Evolutionary conservation across 2,329 filamentous ascomycete genomes (phyloP).

Genomic region (Metarhizium guizhouense): DNA sequence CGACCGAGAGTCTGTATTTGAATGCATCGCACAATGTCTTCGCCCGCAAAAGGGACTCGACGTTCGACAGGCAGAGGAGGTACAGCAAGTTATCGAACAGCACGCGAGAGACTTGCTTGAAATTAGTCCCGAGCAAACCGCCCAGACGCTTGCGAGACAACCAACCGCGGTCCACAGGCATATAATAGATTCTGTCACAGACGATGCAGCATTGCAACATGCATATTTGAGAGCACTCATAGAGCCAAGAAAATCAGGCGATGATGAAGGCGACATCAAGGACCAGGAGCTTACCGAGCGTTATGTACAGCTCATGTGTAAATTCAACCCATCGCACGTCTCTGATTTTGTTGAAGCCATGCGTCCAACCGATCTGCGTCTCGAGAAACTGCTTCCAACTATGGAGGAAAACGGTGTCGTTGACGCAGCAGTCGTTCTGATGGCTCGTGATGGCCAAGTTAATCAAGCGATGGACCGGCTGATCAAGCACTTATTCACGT

Average conservation of each 20-base stretch:
- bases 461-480: constrained; percentile 77
- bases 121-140: constrained; percentile 57
- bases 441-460: constrained; percentile 81
- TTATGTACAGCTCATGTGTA: constrained; percentile 88
- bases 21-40: constrained; percentile 68
- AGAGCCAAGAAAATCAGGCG: constrained; percentile 42
- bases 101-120: constrained; percentile 59
- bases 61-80: constrained; percentile 62
- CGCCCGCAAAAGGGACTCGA: constrained; percentile 52
- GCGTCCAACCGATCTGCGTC: constrained; percentile 66
- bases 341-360: constrained; percentile 73
- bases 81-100: constrained; percentile 56
- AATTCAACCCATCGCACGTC: constrained; percentile 72
- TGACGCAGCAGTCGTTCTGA: constrained; percentile 84
- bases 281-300: constrained; percentile 63
- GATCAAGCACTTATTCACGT: constrained; percentile 66
- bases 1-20: constrained; percentile 67
- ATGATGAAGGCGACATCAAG: constrained; percentile 22
- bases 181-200: constrained; percentile 52
- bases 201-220: constrained; percentile 59
- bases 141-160: constrained; percentile 53
- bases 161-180: constrained; percentile 57
- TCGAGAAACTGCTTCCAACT: constrained; percentile 73
- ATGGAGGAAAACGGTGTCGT: constrained; percentile 87
- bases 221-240: constrained; percentile 69